Conservation (phyloP, 148 eudicot genomes). For the Nepenthes mirabilis region DNA sequence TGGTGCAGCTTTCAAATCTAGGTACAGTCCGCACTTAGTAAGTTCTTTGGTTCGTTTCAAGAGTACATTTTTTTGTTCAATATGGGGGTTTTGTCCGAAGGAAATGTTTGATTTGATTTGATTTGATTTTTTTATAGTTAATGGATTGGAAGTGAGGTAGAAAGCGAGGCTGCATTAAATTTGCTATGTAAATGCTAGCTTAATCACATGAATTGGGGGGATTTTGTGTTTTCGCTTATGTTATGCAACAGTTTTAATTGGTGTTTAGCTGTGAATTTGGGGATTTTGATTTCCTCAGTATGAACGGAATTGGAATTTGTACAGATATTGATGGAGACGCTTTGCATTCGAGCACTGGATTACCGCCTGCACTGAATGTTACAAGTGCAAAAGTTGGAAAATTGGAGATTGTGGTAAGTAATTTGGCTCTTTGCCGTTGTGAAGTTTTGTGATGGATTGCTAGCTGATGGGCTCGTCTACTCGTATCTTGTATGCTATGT, state of each 20-base stretch:
- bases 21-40: slow-evolving; percentile 22
- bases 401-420: slow-evolving; percentile 70
- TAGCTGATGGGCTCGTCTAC: too few species aligned
- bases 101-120: too few species aligned
- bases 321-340: slow-evolving; percentile 91
- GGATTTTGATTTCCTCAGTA: not conserved
- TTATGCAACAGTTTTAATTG: not conserved
- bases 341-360: slow-evolving; percentile 81
- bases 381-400: slow-evolving; percentile 83
- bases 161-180: too few species aligned
- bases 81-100: not conserved
- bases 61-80: not conserved
- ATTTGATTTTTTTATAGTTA: too few species aligned
- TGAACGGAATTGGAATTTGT: slow-evolving; percentile 1
- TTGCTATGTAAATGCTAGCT: too few species aligned
- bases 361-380: slow-evolving; percentile 81
- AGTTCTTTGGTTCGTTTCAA: not conserved
- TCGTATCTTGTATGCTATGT: too few species aligned
- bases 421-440: too few species aligned
- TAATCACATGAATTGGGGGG: not conserved
- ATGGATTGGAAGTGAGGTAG: slow-evolving; percentile 7
- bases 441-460: too few species aligned
- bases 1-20: slow-evolving; percentile 86
- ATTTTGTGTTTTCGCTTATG: not conserved
- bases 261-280: slow-evolving; percentile 9